Evolutionary conservation across 176 grass and related monocot species (phyloP).

Genomic region (Musa troglodytarum): DNA sequence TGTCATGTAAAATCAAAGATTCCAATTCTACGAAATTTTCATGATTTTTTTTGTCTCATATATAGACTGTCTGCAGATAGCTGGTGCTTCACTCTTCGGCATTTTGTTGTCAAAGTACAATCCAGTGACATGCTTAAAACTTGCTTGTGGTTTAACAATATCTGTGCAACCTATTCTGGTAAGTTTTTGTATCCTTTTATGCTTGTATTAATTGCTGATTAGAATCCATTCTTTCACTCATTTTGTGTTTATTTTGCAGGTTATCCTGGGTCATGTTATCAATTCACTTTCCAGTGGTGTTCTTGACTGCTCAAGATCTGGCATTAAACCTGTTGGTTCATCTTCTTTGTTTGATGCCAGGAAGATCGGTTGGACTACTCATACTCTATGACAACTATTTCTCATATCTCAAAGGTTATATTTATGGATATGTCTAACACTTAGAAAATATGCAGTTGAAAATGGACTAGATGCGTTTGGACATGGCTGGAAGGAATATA

Average conservation of each 20-base stretch:
- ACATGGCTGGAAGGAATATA: constrained; percentile 94
- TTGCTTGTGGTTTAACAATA: constrained; percentile 66
- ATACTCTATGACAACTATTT: background rate
- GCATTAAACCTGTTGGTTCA: constrained; percentile 44
- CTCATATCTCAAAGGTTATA: constrained; percentile 16
- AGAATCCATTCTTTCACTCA: constrained; percentile 8
- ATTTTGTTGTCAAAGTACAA: constrained; percentile 81
- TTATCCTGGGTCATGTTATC: constrained; percentile 83
- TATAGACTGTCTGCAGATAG: constrained; percentile 37
- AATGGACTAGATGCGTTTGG: constrained; percentile 59
- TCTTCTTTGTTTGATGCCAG: constrained; percentile 47
- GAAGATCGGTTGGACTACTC: constrained; percentile 56
- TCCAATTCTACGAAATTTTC: background rate
- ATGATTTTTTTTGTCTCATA: too few species aligned
- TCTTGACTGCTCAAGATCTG: constrained; percentile 60
- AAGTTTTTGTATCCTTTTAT: constrained; percentile 20
- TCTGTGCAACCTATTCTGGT: constrained; percentile 83
- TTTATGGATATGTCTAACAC: constrained; percentile 27
- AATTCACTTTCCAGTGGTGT: constrained; percentile 69
- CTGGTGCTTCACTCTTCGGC: constrained; percentile 84
- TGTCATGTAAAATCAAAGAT: background rate
- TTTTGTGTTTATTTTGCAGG: constrained; percentile 38
- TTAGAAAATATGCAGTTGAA: constrained; percentile 49
- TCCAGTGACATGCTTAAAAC: constrained; percentile 75
- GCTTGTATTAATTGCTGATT: constrained; percentile 12